Evolutionary conservation across 331 rosid species (phyloP), one percentile per base, ranked within the genome.

Genomic region (Saraca asoca): DNA sequence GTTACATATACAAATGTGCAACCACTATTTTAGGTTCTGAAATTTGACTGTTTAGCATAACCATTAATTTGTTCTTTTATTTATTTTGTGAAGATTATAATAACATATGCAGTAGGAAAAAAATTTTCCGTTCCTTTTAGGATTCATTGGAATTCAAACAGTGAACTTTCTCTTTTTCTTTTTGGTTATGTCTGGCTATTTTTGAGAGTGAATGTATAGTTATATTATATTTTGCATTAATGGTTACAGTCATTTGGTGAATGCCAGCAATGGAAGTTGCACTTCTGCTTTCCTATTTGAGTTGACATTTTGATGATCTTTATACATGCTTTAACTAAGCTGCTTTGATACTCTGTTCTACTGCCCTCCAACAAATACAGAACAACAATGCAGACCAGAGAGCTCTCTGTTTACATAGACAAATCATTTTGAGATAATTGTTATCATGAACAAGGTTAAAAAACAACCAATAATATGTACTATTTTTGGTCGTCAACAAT

Each of bases 221-320:
- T 39, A 48, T 63, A 39, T 39, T 39, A 6, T 1, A 39, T 10
- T 39, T 39, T 7, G 43, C 43, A 7, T 39, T 8, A 39, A 8
- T 5, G 11, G 11, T 39, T 2, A 39, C 1, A 39, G 11, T 39
- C 7, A 39, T 8, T 8, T 39, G 43, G 43, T 10, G 11, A 8
- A 2, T 8, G 43, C 43, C 43, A 39, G 11, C 43, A 20, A 35
- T 52, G 12, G 53, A 44, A 10, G n/a, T 14, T 44, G 17, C 37
- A 19, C 35, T 64, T n/a, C 42, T 64, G 31, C 15, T 46, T 7
- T 42, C 12, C 42, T 63, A 34, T 45, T 17, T 17, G 56, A 62
- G 43, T 24, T 69, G 55, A 9, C 39, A 61, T 54, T 48, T 53
- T 42, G 54, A 33, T 5, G 31, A 29, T 29, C 2, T 39, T 51